Evolutionary conservation across 352 stramenopile species (phyloP).

Genomic region (Discostella stelligera): DNA sequence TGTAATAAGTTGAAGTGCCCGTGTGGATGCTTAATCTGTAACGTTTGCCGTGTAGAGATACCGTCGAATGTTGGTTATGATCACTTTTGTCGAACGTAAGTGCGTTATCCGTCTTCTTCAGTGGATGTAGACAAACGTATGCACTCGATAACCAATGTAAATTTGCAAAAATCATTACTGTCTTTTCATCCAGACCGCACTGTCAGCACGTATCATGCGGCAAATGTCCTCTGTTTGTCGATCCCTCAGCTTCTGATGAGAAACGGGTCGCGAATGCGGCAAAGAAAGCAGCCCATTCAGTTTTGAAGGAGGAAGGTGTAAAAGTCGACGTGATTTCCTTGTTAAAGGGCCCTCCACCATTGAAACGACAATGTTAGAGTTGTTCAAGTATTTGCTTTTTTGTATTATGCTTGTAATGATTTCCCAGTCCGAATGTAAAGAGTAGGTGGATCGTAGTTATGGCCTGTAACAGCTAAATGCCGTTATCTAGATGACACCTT

Average conservation of each 20-base stretch:
- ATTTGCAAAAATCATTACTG: neutral
- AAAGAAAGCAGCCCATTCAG: slow-evolving; percentile 35
- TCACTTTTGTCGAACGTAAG: slow-evolving; percentile 67
- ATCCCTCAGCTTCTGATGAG: slow-evolving; percentile 59
- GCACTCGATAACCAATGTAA: too few species aligned
- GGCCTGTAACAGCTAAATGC: neutral
- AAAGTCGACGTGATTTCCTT: slow-evolving; percentile 38
- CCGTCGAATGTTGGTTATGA: slow-evolving; percentile 51
- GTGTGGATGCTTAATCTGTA: slow-evolving; percentile 72
- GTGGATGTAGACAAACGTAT: too few species aligned
- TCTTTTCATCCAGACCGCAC: slow-evolving; percentile 37
- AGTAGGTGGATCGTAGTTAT: neutral
- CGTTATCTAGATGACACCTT: slow-evolving; percentile 15
- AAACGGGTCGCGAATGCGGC: slow-evolving; percentile 32
- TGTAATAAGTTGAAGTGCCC: slow-evolving; percentile 75
- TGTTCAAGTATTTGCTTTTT: neutral
- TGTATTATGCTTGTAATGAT: too few species aligned
- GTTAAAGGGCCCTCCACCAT: slow-evolving; percentile 30
- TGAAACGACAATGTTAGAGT: neutral
- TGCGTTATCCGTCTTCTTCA: neutral
- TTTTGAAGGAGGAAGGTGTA: slow-evolving; percentile 19
- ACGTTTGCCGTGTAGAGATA: slow-evolving; percentile 70
- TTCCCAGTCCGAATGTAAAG: too few species aligned
- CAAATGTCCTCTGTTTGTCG: slow-evolving; percentile 66
- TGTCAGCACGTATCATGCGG: slow-evolving; percentile 69